A percentile compares a stretch with the other conserved stretches of the same genome.
phyloP scores from a whole-genome alignment of 805 yeast species.

The Ogataea ganodermae region DNA sequence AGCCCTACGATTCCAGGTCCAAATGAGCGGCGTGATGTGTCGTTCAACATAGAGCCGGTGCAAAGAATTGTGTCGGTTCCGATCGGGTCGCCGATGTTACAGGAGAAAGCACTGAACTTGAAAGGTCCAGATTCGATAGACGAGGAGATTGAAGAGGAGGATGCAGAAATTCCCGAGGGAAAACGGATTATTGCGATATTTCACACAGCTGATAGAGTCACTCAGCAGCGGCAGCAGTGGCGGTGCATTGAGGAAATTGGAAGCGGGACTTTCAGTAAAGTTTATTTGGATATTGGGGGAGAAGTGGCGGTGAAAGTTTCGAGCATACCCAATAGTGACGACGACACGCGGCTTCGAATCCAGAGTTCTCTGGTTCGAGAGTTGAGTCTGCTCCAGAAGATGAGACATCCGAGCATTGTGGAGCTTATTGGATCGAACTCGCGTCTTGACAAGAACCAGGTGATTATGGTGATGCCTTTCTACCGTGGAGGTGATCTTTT shows the following conservation, averaged over 20 bases:
- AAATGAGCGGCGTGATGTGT: constrained; percentile 16
- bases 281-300: constrained; percentile 45
- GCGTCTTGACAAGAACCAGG: constrained; percentile 30
- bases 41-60: constrained; percentile 29
- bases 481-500: constrained; percentile 86
- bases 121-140: constrained; percentile 11
- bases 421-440: constrained; percentile 54
- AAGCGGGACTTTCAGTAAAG: constrained; percentile 68
- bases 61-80: constrained; percentile 35
- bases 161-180: neutral
- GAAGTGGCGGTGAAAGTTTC: constrained; percentile 73
- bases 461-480: constrained; percentile 65
- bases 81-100: constrained; percentile 18
- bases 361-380: constrained; percentile 74
- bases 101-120: constrained; percentile 17
- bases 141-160: constrained; percentile 15
- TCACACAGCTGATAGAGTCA: constrained; percentile 15
- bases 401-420: constrained; percentile 72
- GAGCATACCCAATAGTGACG: constrained; percentile 38
- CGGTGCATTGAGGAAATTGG: constrained; percentile 51
- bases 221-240: constrained; percentile 34
- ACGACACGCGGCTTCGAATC: constrained; percentile 48
- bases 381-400: constrained; percentile 56
- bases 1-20: constrained; percentile 1
- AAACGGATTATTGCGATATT: constrained; percentile 10